A percentile compares a stretch with the other conserved stretches of the same genome.
Conservation (phyloP, 1,139 yeast genomes). For the Debaryomyces nepalensis region DNA sequence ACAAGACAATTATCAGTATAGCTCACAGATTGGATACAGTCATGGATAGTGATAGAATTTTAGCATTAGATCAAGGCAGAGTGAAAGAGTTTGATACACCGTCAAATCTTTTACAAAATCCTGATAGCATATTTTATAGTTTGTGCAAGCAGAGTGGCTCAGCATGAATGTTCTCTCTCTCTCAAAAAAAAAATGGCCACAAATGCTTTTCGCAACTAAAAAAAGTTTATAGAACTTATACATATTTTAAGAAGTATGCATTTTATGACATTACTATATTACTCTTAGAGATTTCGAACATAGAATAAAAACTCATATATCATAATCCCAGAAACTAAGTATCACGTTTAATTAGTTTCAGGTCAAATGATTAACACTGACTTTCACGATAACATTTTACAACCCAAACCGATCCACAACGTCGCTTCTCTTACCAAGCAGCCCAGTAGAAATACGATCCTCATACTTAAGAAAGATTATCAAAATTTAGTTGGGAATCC, state of each 20-base stretch:
- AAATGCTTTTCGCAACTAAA: background rate
- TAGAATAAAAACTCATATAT: background rate
- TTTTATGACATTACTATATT: too few species aligned
- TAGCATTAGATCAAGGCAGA: slow-evolving; percentile 70
- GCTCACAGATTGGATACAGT: slow-evolving; percentile 87
- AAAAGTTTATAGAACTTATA: background rate
- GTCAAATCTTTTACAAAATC: slow-evolving; percentile 18
- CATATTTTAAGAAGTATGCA: background rate
- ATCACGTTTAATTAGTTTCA: slow-evolving; percentile 2
- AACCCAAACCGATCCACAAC: slow-evolving; percentile 10
- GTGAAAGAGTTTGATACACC: slow-evolving; percentile 76
- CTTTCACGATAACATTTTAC: slow-evolving; percentile 2
- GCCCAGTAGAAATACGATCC: slow-evolving; percentile 14
- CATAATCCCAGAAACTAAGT: too few species aligned
- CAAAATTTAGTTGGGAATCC: slow-evolving; percentile 15
- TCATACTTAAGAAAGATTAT: slow-evolving; percentile 19
- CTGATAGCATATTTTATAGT: slow-evolving; percentile 22
- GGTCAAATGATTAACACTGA: slow-evolving; percentile 5
- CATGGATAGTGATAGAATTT: slow-evolving; percentile 73
- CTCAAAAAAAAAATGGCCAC: background rate
- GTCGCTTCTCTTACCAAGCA: background rate
- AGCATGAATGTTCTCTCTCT: slow-evolving; percentile 7
- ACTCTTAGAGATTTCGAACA: too few species aligned
- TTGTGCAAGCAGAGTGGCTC: slow-evolving; percentile 25
- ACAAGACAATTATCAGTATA: slow-evolving; percentile 75